phyloP scores from a whole-genome alignment of 495 filamentous ascomycete genomes.

The Articulospora tetracladia region DNA sequence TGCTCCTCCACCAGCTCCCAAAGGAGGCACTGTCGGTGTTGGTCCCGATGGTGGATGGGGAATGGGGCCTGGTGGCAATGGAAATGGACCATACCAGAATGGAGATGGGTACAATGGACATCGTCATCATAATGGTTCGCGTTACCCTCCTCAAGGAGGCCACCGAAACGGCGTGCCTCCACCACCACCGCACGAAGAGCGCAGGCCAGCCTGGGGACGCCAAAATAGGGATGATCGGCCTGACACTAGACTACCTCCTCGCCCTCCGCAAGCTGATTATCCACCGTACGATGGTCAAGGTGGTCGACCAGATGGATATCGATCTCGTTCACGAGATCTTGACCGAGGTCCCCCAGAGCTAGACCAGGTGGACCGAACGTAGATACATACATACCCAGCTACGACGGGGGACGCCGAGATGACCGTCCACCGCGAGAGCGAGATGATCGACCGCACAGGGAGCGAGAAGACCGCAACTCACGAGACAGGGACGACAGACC shows the following conservation, averaged over 20 bases:
- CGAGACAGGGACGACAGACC: constrained; percentile 30
- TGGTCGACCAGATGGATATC: constrained; percentile 33
- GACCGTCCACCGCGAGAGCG: constrained; percentile 14
- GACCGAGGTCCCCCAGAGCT: constrained; percentile 28
- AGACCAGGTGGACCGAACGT: constrained; percentile 31
- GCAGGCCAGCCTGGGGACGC: constrained; percentile 21
- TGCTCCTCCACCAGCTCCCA: constrained; percentile 80
- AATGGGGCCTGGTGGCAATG: constrained; percentile 42
- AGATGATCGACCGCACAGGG: constrained; percentile 6
- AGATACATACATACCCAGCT: constrained; percentile 61
- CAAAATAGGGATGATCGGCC: constrained; percentile 26
- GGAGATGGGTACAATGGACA: constrained; percentile 25
- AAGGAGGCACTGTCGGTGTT: constrained; percentile 80
- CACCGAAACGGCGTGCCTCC: constrained; percentile 33
- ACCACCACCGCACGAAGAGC: constrained; percentile 23
- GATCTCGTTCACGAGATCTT: constrained; percentile 28
- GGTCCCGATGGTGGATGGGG: constrained; percentile 56
- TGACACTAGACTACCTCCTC: constrained; percentile 25
- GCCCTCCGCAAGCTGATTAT: constrained; percentile 23
- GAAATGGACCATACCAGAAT: constrained; percentile 35
- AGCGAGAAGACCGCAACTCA: constrained; percentile 7
- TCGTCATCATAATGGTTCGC: constrained; percentile 35
- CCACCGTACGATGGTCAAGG: constrained; percentile 26
- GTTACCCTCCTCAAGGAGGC: constrained; percentile 38
- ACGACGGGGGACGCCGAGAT: constrained; percentile 27